phyloP scores from a whole-genome alignment of 495 filamentous ascomycete species.

The Venustampulla echinocandica region DNA sequence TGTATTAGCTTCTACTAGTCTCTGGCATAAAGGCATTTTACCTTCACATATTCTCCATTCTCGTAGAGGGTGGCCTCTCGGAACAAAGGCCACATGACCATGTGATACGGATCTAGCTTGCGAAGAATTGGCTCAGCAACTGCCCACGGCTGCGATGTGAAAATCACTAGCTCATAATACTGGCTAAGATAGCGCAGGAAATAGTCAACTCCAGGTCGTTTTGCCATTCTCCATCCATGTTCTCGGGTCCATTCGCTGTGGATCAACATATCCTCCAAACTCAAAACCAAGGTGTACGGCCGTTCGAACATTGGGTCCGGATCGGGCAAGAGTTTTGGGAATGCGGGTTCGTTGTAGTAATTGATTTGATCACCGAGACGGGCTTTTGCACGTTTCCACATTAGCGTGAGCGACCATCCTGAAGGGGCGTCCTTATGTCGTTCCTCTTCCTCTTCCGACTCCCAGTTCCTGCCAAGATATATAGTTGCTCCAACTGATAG shows the following conservation, averaged over 20 bases:
- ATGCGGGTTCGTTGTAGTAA: constrained; percentile 95
- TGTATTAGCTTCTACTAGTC: background rate
- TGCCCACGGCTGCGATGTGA: constrained; percentile 74
- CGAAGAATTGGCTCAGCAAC: constrained; percentile 79
- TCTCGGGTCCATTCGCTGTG: constrained; percentile 91
- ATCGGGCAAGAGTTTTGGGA: constrained; percentile 87
- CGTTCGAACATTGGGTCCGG: constrained; percentile 69
- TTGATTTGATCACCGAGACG: constrained; percentile 62
- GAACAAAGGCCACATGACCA: constrained; percentile 92
- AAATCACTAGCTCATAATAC: constrained; percentile 95
- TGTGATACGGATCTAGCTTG: constrained; percentile 92
- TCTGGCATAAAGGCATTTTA: constrained; percentile 31
- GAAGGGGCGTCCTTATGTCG: constrained; percentile 60
- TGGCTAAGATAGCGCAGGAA: constrained; percentile 92
- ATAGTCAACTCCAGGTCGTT: constrained; percentile 93
- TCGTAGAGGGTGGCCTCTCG: constrained; percentile 92
- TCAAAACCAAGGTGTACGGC: constrained; percentile 89
- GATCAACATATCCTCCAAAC: constrained; percentile 86
- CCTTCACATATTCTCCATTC: constrained; percentile 94
- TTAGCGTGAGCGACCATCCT: constrained; percentile 49
- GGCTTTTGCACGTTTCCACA: constrained; percentile 70
- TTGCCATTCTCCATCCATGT: constrained; percentile 91
- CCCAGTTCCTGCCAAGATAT: constrained; percentile 80
- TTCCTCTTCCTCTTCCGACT: constrained; percentile 58
- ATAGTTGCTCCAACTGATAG: constrained; percentile 41